Base-by-base conservation (phyloP, 1,139 yeast genomes). In the Sugiyamaella castrensis region DNA sequence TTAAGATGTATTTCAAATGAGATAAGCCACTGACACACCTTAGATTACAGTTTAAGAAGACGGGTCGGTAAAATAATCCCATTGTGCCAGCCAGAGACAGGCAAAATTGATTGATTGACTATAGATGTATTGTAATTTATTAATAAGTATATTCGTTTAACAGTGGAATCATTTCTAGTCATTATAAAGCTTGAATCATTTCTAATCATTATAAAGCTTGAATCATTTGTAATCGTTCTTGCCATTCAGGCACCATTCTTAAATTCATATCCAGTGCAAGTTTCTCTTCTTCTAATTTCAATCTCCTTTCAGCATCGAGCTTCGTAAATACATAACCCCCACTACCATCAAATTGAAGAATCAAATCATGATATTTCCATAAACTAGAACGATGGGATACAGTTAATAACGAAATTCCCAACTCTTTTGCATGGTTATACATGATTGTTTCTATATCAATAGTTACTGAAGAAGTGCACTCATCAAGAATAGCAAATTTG, bases 391-490 rank as follows among this genome's bases (percentile, higher is more conserved):
- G 76, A 68, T 91, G 97, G 43, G 96, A 92, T 12, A 91, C 98
- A 0, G 96, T 87, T 44, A 91, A 72, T 33, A 91, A 76, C 0
- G 97, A 86, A 50, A 89, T 88, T 0, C 89, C 89, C 56, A 87
- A 73, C 28, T 76, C 73, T 62, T 85, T 87, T 0, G 97, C 96
- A 64, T 87, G 87, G 46, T 81, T 70, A 64, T 91, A 91, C 88
- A 92, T 88, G 59, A 83, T 82, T 53, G 85, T 88, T 66, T 91
- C 98, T 81, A 89, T 84, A 55, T 85, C 88, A 16, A 95, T 87
- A 0, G 96, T 83, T 1, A 89, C 95, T 1, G 96, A 92, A 6
- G 96, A 87, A 0, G 98, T 91, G 68, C 97, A 91, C 70, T 91
- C 97, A 69, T 91, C 98, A 57, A 91, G 73, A 28, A 91, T 96